A percentile compares a stretch with the other conserved stretches of the same genome.
phyloP scores from a whole-genome alignment of 1,139 yeast species.

The Sporopachydermia cereana region DNA sequence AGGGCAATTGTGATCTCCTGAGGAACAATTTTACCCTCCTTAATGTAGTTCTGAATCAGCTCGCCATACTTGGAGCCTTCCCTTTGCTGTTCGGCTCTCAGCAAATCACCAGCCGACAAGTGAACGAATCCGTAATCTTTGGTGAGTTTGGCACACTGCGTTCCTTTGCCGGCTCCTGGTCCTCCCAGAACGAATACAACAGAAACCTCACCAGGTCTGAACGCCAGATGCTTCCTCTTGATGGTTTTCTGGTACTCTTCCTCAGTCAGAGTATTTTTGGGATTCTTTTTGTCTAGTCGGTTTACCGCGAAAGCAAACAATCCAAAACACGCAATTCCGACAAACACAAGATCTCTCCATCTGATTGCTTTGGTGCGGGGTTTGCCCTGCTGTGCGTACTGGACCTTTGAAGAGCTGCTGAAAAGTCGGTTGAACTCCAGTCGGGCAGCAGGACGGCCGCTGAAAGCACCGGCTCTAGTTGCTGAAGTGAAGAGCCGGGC shows the following conservation, averaged over 20 bases:
- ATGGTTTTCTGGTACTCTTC: constrained; percentile 44
- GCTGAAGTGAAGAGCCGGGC: too few relatives aligned
- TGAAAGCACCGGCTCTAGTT: too few relatives aligned
- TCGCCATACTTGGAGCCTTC: constrained; percentile 77
- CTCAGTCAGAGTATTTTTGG: constrained; percentile 43
- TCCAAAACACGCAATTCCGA: constrained; percentile 41
- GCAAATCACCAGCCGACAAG: constrained; percentile 86
- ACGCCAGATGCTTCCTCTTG: constrained; percentile 27
- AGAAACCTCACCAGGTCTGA: constrained; percentile 50
- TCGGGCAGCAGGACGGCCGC: too few relatives aligned
- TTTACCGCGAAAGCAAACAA: constrained; percentile 42
- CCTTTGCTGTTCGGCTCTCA: constrained; percentile 83
- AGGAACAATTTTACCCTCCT: constrained; percentile 87
- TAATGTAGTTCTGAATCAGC: constrained; percentile 70
- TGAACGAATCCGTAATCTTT: constrained; percentile 74
- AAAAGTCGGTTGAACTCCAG: neutral
- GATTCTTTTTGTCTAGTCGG: constrained; percentile 37
- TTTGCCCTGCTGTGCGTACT: constrained; percentile 5
- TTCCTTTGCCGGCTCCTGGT: constrained; percentile 94
- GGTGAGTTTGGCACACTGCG: constrained; percentile 84
- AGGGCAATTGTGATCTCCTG: constrained; percentile 88
- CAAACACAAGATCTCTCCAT: constrained; percentile 36
- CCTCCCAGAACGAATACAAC: constrained; percentile 75
- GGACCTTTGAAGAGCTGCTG: constrained; percentile 7
- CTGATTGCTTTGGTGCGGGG: constrained; percentile 27